Conservation (phyloP, 1,284 basidiomycete genomes). For the Trichosporon sp. region DNA sequence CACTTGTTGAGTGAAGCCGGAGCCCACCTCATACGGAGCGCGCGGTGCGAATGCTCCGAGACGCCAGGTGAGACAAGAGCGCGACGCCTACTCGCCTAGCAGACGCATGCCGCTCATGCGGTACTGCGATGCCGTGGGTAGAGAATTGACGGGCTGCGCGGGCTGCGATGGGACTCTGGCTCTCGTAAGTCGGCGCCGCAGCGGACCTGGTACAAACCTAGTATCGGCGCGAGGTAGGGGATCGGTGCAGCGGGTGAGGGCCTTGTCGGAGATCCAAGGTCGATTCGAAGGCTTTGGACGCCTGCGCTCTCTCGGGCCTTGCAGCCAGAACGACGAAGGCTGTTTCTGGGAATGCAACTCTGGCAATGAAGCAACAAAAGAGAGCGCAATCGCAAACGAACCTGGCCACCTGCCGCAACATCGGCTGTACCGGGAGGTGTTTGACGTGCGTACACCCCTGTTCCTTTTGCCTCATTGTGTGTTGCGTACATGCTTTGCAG, state of each 20-base stretch:
- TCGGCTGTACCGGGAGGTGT: too few relatives aligned
- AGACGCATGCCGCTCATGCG: too few relatives aligned
- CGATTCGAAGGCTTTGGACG: too few relatives aligned
- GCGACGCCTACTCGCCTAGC: not conserved
- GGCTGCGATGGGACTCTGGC: not conserved
- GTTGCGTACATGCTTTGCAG: constrained; percentile 11
- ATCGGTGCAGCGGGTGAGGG: not conserved
- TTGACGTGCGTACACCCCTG: not conserved
- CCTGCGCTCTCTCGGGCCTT: too few relatives aligned
- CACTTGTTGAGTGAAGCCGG: not conserved
- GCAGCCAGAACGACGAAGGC: not conserved
- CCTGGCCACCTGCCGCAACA: too few relatives aligned
- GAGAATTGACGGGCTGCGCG: not conserved
- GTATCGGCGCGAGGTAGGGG: not conserved
- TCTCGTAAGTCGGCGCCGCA: not conserved
- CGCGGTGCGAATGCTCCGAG: not conserved
- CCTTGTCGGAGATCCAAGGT: too few relatives aligned
- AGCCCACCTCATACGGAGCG: not conserved
- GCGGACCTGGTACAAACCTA: not conserved
- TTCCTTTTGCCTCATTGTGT: not conserved
- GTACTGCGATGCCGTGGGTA: not conserved
- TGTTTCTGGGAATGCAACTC: not conserved
- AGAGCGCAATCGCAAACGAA: not conserved
- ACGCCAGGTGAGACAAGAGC: not conserved
- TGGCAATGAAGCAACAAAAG: not conserved